phyloP scores from a whole-genome alignment of 2,329 filamentous ascomycete genomes.

The Albifimbria verrucaria region DNA sequence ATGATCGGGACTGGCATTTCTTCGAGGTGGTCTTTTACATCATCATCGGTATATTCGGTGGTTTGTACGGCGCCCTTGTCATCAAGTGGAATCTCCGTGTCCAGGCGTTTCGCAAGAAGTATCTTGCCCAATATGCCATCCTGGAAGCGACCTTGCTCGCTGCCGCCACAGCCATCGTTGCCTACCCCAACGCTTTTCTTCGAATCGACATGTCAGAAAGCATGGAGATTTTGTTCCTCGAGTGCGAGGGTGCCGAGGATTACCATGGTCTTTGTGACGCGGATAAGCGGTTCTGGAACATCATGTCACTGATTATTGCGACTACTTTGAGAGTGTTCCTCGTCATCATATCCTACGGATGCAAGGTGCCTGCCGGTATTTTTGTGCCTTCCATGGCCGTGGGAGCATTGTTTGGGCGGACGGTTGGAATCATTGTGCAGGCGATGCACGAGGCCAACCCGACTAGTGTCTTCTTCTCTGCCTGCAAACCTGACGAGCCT shows the following conservation, averaged over 20 bases:
- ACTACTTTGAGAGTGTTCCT: slow-evolving; percentile 78
- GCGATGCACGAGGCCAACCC: slow-evolving; percentile 83
- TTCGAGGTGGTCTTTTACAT: slow-evolving; percentile 94
- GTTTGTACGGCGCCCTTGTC: slow-evolving; percentile 91
- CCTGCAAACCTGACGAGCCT: slow-evolving; percentile 85
- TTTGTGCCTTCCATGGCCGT: slow-evolving; percentile 99
- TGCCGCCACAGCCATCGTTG: slow-evolving; percentile 81
- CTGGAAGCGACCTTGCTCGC: slow-evolving; percentile 84
- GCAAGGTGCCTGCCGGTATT: slow-evolving; percentile 95
- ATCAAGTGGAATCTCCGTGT: slow-evolving; percentile 96
- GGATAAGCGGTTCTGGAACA: slow-evolving; percentile 72
- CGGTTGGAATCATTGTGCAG: slow-evolving; percentile 92
- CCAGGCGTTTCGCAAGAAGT: slow-evolving; percentile 91
- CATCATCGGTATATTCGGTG: slow-evolving; percentile 86
- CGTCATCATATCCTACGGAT: slow-evolving; percentile 94
- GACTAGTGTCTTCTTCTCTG: slow-evolving; percentile 76
- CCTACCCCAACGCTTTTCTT: slow-evolving; percentile 93
- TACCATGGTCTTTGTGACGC: slow-evolving; percentile 86
- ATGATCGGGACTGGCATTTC: slow-evolving; percentile 96
- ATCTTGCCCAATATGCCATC: slow-evolving; percentile 78
- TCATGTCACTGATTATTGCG: slow-evolving; percentile 73
- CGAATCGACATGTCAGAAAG: slow-evolving; percentile 99
- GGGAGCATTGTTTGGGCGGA: slow-evolving; percentile 88
- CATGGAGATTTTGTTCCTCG: slow-evolving; percentile 95
- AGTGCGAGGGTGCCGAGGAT: slow-evolving; percentile 85